Evolutionary conservation across 2,329 filamentous ascomycete genomes (phyloP), one percentile per base, ranked within the genome.

Genomic region (Leptographium wingfieldii): DNA sequence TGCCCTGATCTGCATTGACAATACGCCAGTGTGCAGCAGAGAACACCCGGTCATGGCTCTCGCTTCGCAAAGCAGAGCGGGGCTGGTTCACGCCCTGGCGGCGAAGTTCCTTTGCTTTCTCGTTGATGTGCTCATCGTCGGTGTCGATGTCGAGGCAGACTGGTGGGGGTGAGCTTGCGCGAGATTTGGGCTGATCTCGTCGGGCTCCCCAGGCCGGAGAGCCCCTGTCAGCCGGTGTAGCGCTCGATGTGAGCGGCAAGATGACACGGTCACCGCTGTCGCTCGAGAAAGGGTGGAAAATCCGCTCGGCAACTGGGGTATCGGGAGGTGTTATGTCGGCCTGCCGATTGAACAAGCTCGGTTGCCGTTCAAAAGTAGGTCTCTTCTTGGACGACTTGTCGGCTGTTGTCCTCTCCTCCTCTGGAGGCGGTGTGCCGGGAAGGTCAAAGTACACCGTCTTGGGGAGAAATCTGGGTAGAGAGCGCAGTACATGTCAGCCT

Each of bases 381-480:
- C 19, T 11, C 29, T 53, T 58, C 16, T 61, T 61, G 60, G 65
- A 62, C 64, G 68, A 66, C 59, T 66, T 67, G 55, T 66, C 38
- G 62, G 62, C 35, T 14, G 62, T 66, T 58, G 59, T 59, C 31
- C 63, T 65, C 65, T 65, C 60, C 5, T 67, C 66, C 69, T 61
- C 65, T 55, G 63, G 68, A 61, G 72, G 73, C 57, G 76, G 75
- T 38, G 77, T 78, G 48, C 79, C 78, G 12, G 83, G 82, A 60
- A 88, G 78, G 66, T 86, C 85, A 72, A 97, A 97, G 72, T 95
- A 86, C 68, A 96, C 80, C 49, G 92, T 97, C 72, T 95, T 92
- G 40, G 92, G 92, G 43, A 96, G 82, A 70, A 96, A 96, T 60
- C 92, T 96, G 69, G n/a, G 33, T 84, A 7, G 59, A 10, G 22